Base-by-base conservation (phyloP, 2,329 filamentous ascomycete species). In the Colletotrichum viniferum region DNA sequence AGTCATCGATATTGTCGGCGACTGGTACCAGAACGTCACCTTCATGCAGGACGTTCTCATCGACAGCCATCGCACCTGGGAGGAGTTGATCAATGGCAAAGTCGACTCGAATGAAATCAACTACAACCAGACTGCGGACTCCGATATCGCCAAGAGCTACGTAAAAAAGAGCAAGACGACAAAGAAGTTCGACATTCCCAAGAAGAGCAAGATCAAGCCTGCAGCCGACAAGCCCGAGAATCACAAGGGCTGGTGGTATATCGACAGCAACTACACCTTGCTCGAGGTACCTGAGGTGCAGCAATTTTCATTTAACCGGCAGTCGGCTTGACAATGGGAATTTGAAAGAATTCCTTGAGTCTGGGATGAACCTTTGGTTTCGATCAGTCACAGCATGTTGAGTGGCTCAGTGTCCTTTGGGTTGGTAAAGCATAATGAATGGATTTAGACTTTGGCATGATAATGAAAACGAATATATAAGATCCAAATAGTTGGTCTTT, bases 21-120 rank as follows among this genome's bases (percentile, higher is more conserved):
- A 82, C 26, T 79, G 80, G 18, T 87, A 83, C 76, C 83, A 86
- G 69, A 79, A 84, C 69, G 81, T 82, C 62, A 79, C 80, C 30
- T 82, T 82, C 70, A 81, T 82, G 62, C 68, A 80, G 56, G 73
- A 80, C 9, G 79, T 81, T 28, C 78, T 87, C 69, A 78, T 79
- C 55, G 80, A 85, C 63, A 85, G 84, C 74, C 84, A 87, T 74
- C 79, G 76, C 2, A 84, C 81, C 69, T 87, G 86, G 86, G 68
- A 81, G 16, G 81, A 86, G 6, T 83, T 87, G 3, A 79, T 85
- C n/a, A 80, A 76, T 1, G 86, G 84, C 64, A 80, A 81, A 34
- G 83, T 83, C 8, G 79, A 85, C 69, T 80, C 81, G 8, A 81
- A 82, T 16, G 79, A 85, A 77, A 85, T 87, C 77, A 86, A 83